Base-by-base conservation (phyloP, 768 basidiomycete species). In the Amanita muscaria region DNA sequence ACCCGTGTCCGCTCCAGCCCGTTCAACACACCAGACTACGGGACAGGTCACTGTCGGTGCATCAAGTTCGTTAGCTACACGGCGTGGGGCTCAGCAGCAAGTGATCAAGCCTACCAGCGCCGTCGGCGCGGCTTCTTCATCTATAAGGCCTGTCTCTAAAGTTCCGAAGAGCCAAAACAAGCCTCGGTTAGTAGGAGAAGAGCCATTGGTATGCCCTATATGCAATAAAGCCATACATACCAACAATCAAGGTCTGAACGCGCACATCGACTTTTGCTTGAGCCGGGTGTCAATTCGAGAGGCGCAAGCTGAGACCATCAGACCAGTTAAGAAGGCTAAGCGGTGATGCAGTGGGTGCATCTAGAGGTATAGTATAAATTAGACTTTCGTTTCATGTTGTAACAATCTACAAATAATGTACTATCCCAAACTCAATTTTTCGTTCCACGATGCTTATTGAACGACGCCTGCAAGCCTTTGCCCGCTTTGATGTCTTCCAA, bases 261-360 rank as follows among this genome's bases (percentile, higher is more conserved):
- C 76, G n/a, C 91, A 96, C 55, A 72, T 96, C 34, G 91, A 96
- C 60, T 85, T 81, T 54, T 96, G 92, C 56, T 61, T 96, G 40
- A 92, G 87, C 58, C 76, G 78, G 47, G 76, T 73, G 18, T 84
- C 79, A 2, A 91, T 94, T 49, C 64, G 73, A 47, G 75, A 86
- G 54, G 86, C 86, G 0, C 83, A 85, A 45, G 62, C 54, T 15
- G 63, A 66, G 44, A 61, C 63, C 27, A 48, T 39, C 35, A 38
- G 23, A 18, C 40, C 32, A 14, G 21, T 23, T 12, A 44, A 42
- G 21, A 22, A 16, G 10, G 24, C 25, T 33, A 42, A 36, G 25
- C 40, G 23, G 9, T 48, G 15, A 44, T 36, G 23, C n/a, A 30
- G 21, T 18, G 21, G 27, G n/a, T n/a, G n/a, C n/a, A n/a, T n/a